Evolutionary conservation across 805 yeast species (phyloP), one percentile per base, ranked within the genome.

Genomic region (Hagleromyces aurorensis): DNA sequence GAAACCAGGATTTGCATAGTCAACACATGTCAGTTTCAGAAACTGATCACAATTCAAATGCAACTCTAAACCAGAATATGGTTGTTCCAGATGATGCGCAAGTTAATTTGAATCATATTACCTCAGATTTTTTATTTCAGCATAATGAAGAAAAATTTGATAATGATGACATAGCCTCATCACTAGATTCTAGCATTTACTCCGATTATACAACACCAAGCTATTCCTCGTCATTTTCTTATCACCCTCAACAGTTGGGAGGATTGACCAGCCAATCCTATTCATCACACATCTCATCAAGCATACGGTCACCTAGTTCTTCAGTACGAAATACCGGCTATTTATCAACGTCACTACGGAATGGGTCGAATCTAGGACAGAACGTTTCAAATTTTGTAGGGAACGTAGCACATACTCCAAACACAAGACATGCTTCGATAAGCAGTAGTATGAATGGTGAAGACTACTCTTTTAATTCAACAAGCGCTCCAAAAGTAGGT

Each of bases 401-500:
- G 17, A n/a, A n/a, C n/a, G n/a, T n/a, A n/a, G n/a, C n/a, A n/a
- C n/a, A n/a, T n/a, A 50, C 57, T 1, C 50, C 57, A 16, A 43
- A 44, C n/a, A 44, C 60, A 13, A 49, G 61, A 14, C 46, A 47
- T 18, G 51, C 51, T 11, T 59, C 61, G 8, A 32, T 52, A 41
- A 52, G 46, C 48, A 44, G 28, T 50, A 46, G 29, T 33, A 25
- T 69, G 21, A 29, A 20, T 21, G 23, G 41, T 21, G 25, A 36
- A 12, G 36, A 33, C 13, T 31, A 36, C 16, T 18, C 29, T 7
- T 21, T 30, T n/a, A n/a, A n/a, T n/a, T 36, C 46, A 11, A 43
- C 41, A 1, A 40, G 43, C 33, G 49, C 44, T 9, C 46, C 48
- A 6, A 43, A 44, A 27, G 29, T 34, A 9, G 13, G 28, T 15